Conservation (phyloP, 2,329 filamentous ascomycete genomes). For the Sporothrix mexicana region DNA sequence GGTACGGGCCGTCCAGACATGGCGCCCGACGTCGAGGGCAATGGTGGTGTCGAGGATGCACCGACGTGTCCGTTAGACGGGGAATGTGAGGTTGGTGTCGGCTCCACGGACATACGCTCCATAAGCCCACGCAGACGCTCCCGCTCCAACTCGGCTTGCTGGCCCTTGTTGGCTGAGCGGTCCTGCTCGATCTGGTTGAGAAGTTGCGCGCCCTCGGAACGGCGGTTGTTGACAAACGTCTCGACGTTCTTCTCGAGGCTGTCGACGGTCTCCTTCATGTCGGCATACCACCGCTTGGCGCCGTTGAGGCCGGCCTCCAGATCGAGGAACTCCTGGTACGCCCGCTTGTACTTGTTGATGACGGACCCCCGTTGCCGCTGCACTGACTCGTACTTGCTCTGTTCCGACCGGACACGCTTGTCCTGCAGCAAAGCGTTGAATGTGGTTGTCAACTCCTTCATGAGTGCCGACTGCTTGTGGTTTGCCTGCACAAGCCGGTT, state of each 20-base stretch:
- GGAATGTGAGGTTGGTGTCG: slow-evolving; percentile 50
- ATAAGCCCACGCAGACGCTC: slow-evolving; percentile 87
- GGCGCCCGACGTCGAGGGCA: neutral
- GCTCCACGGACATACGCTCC: slow-evolving; percentile 94
- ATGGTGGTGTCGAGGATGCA: slow-evolving; percentile 31
- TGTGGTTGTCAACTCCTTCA: slow-evolving; percentile 89
- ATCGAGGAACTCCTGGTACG: slow-evolving; percentile 92
- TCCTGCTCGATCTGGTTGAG: slow-evolving; percentile 86
- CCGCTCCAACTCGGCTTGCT: slow-evolving; percentile 79
- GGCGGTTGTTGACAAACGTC: slow-evolving; percentile 91
- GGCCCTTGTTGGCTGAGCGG: slow-evolving; percentile 64
- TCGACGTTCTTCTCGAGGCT: slow-evolving; percentile 96
- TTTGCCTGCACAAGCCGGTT: slow-evolving; percentile 89
- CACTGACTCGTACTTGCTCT: slow-evolving; percentile 91
- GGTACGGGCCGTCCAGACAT: slow-evolving; percentile 45
- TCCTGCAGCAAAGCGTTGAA: slow-evolving; percentile 92
- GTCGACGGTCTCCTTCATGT: slow-evolving; percentile 94
- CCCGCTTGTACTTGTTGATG: slow-evolving; percentile 84
- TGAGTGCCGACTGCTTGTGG: slow-evolving; percentile 90
- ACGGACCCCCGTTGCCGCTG: slow-evolving; percentile 82
- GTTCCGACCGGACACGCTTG: slow-evolving; percentile 89
- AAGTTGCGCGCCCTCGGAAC: slow-evolving; percentile 88
- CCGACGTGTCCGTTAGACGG: neutral
- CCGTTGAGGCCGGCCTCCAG: slow-evolving; percentile 83
- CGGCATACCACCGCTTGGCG: slow-evolving; percentile 90